A percentile compares a stretch with the other conserved stretches of the same genome.
phyloP scores from a whole-genome alignment of 768 basidiomycete genomes.

The Xerocomus brunneocitrinus region DNA sequence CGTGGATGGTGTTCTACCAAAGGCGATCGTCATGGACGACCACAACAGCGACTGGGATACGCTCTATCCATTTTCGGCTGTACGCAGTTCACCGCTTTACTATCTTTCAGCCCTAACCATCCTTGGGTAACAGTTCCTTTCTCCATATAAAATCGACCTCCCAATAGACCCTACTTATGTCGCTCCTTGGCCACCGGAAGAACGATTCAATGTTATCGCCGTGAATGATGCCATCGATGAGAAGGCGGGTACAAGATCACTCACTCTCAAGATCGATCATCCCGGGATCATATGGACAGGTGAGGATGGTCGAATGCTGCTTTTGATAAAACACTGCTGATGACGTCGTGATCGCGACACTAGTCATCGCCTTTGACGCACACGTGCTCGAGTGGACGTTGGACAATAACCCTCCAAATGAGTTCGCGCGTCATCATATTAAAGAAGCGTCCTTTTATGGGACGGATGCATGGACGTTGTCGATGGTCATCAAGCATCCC shows the following conservation, averaged over 20 bases:
- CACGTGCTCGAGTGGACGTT: slow-evolving; percentile 84
- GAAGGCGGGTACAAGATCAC: slow-evolving; percentile 56
- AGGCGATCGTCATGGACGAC: slow-evolving; percentile 60
- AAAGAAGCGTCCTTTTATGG: slow-evolving; percentile 90
- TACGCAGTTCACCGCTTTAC: slow-evolving; percentile 26
- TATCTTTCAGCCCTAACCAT: neutral
- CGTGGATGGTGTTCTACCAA: slow-evolving; percentile 34
- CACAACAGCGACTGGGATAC: slow-evolving; percentile 87
- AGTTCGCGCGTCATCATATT: slow-evolving; percentile 77
- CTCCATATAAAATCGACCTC: slow-evolving; percentile 75
- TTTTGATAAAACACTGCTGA: neutral
- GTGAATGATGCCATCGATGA: slow-evolving; percentile 53
- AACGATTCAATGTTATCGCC: slow-evolving; percentile 51
- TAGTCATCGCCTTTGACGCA: slow-evolving; percentile 87
- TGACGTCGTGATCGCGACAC: neutral
- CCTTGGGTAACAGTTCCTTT: slow-evolving; percentile 57
- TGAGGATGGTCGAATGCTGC: slow-evolving; percentile 22
- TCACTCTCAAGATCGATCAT: slow-evolving; percentile 69
- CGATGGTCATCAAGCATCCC: slow-evolving; percentile 62
- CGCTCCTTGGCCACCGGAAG: slow-evolving; percentile 44
- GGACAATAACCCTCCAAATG: slow-evolving; percentile 72
- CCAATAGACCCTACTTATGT: slow-evolving; percentile 44
- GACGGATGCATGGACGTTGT: slow-evolving; percentile 64
- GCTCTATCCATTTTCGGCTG: slow-evolving; percentile 75
- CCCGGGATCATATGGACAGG: slow-evolving; percentile 87